Evolutionary conservation across 306 rosid genomes (phyloP), one percentile per base, ranked within the genome.

Genomic region (Casuarina equisetifolia): DNA sequence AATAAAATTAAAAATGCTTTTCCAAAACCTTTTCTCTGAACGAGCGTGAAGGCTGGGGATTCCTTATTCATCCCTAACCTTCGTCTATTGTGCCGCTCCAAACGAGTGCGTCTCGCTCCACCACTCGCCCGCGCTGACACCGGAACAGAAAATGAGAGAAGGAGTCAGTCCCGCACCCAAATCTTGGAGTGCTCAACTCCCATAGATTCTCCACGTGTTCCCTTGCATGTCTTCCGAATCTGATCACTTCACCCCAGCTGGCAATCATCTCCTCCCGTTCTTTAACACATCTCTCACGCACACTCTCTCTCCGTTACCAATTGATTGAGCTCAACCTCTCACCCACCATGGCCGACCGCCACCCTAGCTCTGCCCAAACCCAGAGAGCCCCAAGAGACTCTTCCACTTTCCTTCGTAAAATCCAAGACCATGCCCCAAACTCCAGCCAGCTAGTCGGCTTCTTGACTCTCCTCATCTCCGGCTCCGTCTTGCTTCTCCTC

Each of bases 341-440:
- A 6, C 5, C 51, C 25, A 59, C 86, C 80, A 93, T 93, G 98
- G 93, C 89, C 9, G 96, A 94, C 4, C 84, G 67, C 46, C 72
- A 74, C 73, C 70, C 72, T 32, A 57, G 0, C 79, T 53, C 91
- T 57, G 51, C 84, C 84, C 79, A 76, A 5, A 59, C 68, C 3
- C 85, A 81, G 25, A 54, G 77, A 82, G 0, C 66, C 70, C 43
- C 81, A 53, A 61, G 72, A 46, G 38, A 70, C 67, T 5, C 74
- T 0, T 11, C 85, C 19, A 20, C 81, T 5, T 81, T 90, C 73
- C 89, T 90, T 0, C 78, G 75, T 0, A 80, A 55, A 8, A 70
- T 94, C 68, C 90, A 86, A 19, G 57, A 83, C 0, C 86, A 76
- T 48, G 71, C 88, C 5, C 96, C 95, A 0, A 81, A 81, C 86